Base-by-base conservation (phyloP, 371 early-diverging fungal species). In the Mortierella sp. region DNA sequence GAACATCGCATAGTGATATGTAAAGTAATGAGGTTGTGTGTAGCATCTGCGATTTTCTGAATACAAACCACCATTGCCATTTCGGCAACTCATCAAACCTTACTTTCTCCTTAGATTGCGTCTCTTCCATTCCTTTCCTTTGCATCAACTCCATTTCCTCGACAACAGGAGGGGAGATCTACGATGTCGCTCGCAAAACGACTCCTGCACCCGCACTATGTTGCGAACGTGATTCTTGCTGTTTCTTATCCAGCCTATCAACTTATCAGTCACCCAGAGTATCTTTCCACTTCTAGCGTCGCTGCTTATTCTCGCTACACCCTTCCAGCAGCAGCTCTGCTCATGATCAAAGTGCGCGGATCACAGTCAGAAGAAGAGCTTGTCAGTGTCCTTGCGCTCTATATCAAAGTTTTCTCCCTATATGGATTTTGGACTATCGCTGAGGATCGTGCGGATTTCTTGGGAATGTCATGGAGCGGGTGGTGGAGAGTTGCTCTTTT, bases 321-420 rank as follows among this genome's bases (percentile, higher is more conserved):
- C 58, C 48, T 80, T 19, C 81, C 81, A 16, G 81, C 69, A 3
- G n/a, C 53, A 15, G 63, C 50, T 5, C 13, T 80, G 19, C 62
- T 75, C 36, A 50, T 48, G 24, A 67, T 80, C 65, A 80, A 80
- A 48, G 53, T 80, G 43, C 71, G 65, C 3, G 72, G 81, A 45
- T 59, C 81, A 28, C 81, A 80, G 59, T 80, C 89, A 16, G 88
- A 88, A 13, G 91, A 90, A 74, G 91, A 90, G 65, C 80, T 89
- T 24, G 77, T 85, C 40, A 87, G 89, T 61, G 89, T 90, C 2
- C 10, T 90, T 10, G 85, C 88, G 2, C 77, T 90, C 65, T 90
- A 90, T 58, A 77, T 86, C 67, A 90, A 90, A 65, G 83, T 88
- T 45, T 74, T 57, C 81, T 87, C 69, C 63, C 84, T 21, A 52